Evolutionary conservation across 2,329 filamentous ascomycete species (phyloP).

Genomic region (Mariannaea sp.): DNA sequence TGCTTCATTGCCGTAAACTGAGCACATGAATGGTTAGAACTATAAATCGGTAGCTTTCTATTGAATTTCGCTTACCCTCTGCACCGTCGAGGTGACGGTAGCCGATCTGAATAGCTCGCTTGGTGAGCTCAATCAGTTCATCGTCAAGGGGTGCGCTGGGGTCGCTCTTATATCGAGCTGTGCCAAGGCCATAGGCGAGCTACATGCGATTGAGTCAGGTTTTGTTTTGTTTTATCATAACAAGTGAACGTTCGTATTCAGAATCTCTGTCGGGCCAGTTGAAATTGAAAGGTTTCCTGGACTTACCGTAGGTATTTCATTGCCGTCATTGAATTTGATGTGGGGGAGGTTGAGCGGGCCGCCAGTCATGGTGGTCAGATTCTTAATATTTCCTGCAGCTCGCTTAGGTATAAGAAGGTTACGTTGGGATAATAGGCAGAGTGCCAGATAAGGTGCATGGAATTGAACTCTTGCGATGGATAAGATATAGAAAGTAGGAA

Average conservation of each 20-base stretch:
- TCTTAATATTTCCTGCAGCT: not conserved
- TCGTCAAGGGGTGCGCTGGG: constrained; percentile 58
- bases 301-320: constrained; percentile 70
- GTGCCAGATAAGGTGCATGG: not conserved
- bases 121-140: constrained; percentile 53
- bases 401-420: not conserved
- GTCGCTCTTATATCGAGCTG: constrained; percentile 63
- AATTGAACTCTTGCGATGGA: not conserved
- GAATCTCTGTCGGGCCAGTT: not conserved
- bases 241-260: not conserved
- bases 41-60: no score
- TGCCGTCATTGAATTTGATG: constrained; percentile 75
- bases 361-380: constrained; percentile 19
- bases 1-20: constrained; percentile 68
- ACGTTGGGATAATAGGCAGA: not conserved
- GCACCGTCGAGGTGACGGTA: constrained; percentile 78
- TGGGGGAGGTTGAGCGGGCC: constrained; percentile 50
- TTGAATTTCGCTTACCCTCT: constrained; percentile 57
- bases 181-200: constrained; percentile 75
- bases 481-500: not conserved
- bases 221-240: not conserved
- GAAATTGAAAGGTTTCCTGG: not conserved
- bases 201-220: no score
- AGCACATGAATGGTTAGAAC: not conserved
- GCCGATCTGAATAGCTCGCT: constrained; percentile 69